Evolutionary conservation across 371 early-diverging fungal species (phyloP).

Genomic region (Batrachochytrium dendrobatidis): DNA sequence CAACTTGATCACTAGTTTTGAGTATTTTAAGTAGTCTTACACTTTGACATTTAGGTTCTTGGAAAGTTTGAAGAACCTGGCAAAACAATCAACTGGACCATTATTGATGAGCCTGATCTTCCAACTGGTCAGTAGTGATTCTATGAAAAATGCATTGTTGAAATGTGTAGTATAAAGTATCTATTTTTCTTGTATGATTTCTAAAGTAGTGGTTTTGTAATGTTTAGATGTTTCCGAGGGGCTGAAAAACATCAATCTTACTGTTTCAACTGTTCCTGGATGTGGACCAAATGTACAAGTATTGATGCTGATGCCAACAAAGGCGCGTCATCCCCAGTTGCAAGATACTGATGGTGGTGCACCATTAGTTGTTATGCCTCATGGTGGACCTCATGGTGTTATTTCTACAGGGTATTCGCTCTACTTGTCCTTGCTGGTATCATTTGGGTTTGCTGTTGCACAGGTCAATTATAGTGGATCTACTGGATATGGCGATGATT

Average conservation of each 20-base stretch:
- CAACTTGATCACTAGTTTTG: too few relatives aligned
- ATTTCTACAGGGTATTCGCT: slow-evolving; percentile 43
- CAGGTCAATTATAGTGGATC: slow-evolving; percentile 68
- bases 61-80: not conserved
- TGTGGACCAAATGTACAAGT: not conserved
- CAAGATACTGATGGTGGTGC: not conserved
- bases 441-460: slow-evolving; percentile 51
- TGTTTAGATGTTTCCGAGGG: not conserved
- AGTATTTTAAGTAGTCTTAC: too few relatives aligned
- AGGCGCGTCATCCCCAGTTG: not conserved
- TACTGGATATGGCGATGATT: slow-evolving; percentile 59
- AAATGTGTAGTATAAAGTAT: not conserved
- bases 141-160: not conserved
- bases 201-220: too few relatives aligned
- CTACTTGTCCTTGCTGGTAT: slow-evolving; percentile 33
- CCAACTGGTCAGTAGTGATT: not conserved
- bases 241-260: not conserved
- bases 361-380: slow-evolving; percentile 52
- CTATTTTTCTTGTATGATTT: not conserved
- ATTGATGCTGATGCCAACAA: not conserved
- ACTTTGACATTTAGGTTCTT: too few relatives aligned
- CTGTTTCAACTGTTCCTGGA: not conserved
- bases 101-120: not conserved
- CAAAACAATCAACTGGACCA: not conserved
- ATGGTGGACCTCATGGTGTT: slow-evolving; percentile 55